Evolutionary conservation across 164 flowering plant species (phyloP).

Genomic region (Vitis rupestris): DNA sequence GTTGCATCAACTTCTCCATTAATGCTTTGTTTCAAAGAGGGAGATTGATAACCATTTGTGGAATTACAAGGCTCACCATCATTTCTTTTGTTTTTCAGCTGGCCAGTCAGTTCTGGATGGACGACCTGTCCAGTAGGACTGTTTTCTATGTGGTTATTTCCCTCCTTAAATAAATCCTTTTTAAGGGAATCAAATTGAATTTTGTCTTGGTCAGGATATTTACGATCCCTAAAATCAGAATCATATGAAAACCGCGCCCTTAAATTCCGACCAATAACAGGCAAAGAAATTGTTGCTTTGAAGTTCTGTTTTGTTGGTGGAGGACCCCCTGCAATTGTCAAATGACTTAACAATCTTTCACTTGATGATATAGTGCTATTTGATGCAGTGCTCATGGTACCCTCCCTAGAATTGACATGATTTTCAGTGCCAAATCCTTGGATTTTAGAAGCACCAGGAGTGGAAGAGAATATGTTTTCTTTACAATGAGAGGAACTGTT

Average conservation of each 20-base stretch:
- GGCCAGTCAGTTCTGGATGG: slow-evolving; percentile 17
- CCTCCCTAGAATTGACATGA: slow-evolving; percentile 16
- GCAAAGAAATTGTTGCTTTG: slow-evolving; percentile 77
- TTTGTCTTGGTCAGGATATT: slow-evolving; percentile 10
- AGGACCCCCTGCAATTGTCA: slow-evolving; percentile 94
- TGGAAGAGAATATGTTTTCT: no score
- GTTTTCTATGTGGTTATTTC: slow-evolving; percentile 8
- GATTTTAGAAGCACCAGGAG: neutral
- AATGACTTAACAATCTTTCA: slow-evolving; percentile 26
- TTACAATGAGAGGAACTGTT: neutral
- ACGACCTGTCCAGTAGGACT: slow-evolving; percentile 11
- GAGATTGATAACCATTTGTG: slow-evolving; percentile 10
- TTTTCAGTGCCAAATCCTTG: slow-evolving; percentile 17
- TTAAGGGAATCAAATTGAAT: slow-evolving; percentile 6
- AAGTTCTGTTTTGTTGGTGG: slow-evolving; percentile 84
- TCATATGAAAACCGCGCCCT: slow-evolving; percentile 52
- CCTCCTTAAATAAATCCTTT: slow-evolving; percentile 14
- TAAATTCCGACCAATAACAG: slow-evolving; percentile 70
- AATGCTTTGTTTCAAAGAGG: slow-evolving; percentile 12
- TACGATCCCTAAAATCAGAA: slow-evolving; percentile 23
- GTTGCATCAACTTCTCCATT: slow-evolving; percentile 8
- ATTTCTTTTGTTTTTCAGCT: slow-evolving; percentile 13
- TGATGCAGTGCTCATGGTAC: slow-evolving; percentile 7
- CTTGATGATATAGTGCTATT: slow-evolving; percentile 14
- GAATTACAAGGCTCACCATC: slow-evolving; percentile 14